Evolutionary conservation across 257 asterid species (phyloP).

Genomic region (Fraxinus anomala): DNA sequence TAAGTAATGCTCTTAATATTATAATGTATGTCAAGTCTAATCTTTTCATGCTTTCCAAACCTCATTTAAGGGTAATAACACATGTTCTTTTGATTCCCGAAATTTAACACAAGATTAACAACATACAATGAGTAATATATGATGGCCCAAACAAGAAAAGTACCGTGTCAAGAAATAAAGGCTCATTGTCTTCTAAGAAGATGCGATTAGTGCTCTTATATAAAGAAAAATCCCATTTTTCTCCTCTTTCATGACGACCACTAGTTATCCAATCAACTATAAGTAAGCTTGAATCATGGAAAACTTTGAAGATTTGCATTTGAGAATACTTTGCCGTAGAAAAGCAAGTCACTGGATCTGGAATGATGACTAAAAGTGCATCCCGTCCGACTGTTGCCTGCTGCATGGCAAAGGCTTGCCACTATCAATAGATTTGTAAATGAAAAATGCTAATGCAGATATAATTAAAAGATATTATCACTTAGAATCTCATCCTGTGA

Average conservation of each 20-base stretch:
- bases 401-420: constrained; percentile 47
- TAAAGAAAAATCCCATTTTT: constrained; percentile 78
- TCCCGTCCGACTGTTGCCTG: constrained; percentile 73
- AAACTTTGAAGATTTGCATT: constrained; percentile 64
- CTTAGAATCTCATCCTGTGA: not conserved
- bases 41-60: not conserved
- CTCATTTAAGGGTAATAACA: not conserved
- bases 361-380: constrained; percentile 78
- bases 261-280: constrained; percentile 96
- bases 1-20: not conserved
- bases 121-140: constrained; percentile 4
- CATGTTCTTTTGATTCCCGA: not conserved
- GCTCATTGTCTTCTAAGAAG: constrained; percentile 49
- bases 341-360: constrained; percentile 98
- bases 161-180: constrained; percentile 88
- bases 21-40: not conserved
- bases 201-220: constrained; percentile 82
- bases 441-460: not conserved
- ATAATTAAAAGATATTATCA: not conserved
- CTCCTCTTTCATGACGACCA: constrained; percentile 91
- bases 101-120: not conserved
- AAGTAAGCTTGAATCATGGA: constrained; percentile 68
- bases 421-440: constrained; percentile 25
- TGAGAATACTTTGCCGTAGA: constrained; percentile 87
- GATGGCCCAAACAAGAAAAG: constrained; percentile 20